Percentiles rank a stretch among this genome's conserved stretches.
Evolutionary conservation across 1,284 basidiomycete genomes (phyloP).

Genomic region (Fomitopsis schrenkii): DNA sequence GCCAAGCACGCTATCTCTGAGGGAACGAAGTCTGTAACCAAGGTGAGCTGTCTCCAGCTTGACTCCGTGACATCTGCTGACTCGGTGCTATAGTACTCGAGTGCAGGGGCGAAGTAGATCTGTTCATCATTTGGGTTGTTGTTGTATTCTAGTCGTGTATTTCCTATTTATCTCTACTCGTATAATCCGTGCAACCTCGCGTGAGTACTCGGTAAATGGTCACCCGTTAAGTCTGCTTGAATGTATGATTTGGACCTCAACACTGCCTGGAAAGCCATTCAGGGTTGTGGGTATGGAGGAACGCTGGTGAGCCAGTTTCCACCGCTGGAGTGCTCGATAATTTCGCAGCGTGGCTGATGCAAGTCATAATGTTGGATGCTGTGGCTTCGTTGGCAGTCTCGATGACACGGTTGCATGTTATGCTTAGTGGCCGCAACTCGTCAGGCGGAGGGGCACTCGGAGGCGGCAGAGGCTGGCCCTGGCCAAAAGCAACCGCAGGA

Average conservation of each 20-base stretch:
- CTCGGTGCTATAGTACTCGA: slow-evolving; percentile 46
- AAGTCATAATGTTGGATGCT: slow-evolving; percentile 32
- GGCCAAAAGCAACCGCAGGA: slow-evolving; percentile 37
- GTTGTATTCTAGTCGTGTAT: slow-evolving; percentile 26
- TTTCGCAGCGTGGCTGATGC: slow-evolving; percentile 44
- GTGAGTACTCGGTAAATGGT: not conserved
- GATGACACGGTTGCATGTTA: slow-evolving; percentile 23
- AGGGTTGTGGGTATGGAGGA: slow-evolving; percentile 28
- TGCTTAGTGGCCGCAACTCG: slow-evolving; percentile 34
- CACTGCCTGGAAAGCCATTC: slow-evolving; percentile 25
- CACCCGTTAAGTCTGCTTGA: not conserved
- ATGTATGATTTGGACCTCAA: too few relatives aligned
- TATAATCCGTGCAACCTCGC: not conserved
- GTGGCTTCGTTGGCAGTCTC: slow-evolving; percentile 9
- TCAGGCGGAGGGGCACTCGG: slow-evolving; percentile 27
- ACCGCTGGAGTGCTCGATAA: slow-evolving; percentile 41
- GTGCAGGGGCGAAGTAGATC: slow-evolving; percentile 53
- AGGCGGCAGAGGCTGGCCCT: slow-evolving; percentile 33
- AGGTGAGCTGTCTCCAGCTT: slow-evolving; percentile 16
- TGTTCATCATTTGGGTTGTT: slow-evolving; percentile 12
- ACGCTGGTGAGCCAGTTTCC: slow-evolving; percentile 35
- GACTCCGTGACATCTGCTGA: not conserved
- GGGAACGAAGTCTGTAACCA: slow-evolving; percentile 56
- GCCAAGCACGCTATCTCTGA: slow-evolving; percentile 82
- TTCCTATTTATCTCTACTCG: slow-evolving; percentile 23